Conservation (phyloP, 129 eudicot species). For the Centrapalus pauciflorus region DNA sequence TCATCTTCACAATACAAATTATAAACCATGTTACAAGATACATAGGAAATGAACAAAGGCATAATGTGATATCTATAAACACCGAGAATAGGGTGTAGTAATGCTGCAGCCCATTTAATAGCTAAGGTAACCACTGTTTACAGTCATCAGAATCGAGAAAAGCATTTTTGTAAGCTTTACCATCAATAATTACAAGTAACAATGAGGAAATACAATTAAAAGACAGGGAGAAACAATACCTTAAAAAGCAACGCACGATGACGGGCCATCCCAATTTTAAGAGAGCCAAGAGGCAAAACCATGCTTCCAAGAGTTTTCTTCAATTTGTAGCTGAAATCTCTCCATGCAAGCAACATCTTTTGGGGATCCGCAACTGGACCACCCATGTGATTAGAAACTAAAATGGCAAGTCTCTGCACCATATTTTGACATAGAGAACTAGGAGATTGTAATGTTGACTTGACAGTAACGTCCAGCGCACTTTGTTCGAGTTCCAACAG, state of each 20-base stretch:
- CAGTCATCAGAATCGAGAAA: too few species aligned
- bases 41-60: too few species aligned
- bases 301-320: constrained; percentile 70
- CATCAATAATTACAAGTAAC: too few species aligned
- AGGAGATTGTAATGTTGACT: constrained; percentile 39
- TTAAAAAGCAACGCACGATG: constrained; percentile 91
- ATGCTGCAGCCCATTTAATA: too few species aligned
- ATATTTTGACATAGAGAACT: constrained; percentile 25
- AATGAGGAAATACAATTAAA: neutral
- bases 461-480: constrained; percentile 49
- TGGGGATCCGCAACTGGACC: constrained; percentile 90
- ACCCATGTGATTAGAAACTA: constrained; percentile 90
- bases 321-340: constrained; percentile 45
- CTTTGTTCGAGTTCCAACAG: constrained; percentile 55
- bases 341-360: constrained; percentile 69
- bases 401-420: constrained; percentile 62
- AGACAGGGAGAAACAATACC: constrained; percentile 36
- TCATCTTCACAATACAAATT: too few species aligned
- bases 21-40: too few species aligned
- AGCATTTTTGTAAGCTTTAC: too few species aligned
- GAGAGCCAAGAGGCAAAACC: constrained; percentile 91
- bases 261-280: constrained; percentile 84
- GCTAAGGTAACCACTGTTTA: too few species aligned
- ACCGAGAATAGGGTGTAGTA: too few species aligned
- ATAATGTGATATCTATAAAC: too few species aligned